Conservation (phyloP, 2,329 filamentous ascomycete species). For the Hypoxylon sp. region DNA sequence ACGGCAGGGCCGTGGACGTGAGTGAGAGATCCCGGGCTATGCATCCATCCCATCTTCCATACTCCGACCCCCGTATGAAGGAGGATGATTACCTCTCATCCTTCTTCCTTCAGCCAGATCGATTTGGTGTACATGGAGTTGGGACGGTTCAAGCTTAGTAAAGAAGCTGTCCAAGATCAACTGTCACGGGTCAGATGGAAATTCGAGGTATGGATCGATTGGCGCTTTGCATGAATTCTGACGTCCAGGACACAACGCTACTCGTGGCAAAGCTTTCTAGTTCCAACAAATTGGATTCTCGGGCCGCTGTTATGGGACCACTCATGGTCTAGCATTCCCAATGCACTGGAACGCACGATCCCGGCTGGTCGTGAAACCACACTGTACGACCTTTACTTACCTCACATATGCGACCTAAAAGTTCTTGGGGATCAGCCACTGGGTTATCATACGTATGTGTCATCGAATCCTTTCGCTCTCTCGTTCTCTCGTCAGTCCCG, state of each 20-base stretch:
- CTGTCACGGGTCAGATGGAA: slow-evolving; percentile 17
- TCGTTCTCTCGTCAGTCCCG: slow-evolving; percentile 41
- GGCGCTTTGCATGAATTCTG: slow-evolving; percentile 35
- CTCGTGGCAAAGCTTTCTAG: slow-evolving; percentile 29
- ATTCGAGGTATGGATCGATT: slow-evolving; percentile 31
- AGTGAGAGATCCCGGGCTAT: slow-evolving; percentile 6
- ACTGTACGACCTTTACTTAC: slow-evolving; percentile 38
- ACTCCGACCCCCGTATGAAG: slow-evolving; percentile 7
- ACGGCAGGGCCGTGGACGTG: slow-evolving; percentile 10
- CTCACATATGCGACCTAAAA: no score
- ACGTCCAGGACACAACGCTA: slow-evolving; percentile 27
- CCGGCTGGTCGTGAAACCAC: slow-evolving; percentile 45
- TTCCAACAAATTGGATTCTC: slow-evolving; percentile 43
- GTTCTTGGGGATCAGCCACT: slow-evolving; percentile 37
- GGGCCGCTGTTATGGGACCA: slow-evolving; percentile 43
- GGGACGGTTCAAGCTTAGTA: neutral
- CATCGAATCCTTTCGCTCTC: slow-evolving; percentile 26
- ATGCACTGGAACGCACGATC: slow-evolving; percentile 49
- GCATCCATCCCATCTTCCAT: slow-evolving; percentile 11
- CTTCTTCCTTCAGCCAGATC: slow-evolving; percentile 12
- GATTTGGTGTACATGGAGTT: neutral
- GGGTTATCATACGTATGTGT: slow-evolving; percentile 34
- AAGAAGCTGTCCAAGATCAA: slow-evolving; percentile 3
- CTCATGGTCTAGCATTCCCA: slow-evolving; percentile 43
- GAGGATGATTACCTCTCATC: neutral